phyloP scores from a whole-genome alignment of 768 basidiomycete genomes.

The Tylopilus sp. region DNA sequence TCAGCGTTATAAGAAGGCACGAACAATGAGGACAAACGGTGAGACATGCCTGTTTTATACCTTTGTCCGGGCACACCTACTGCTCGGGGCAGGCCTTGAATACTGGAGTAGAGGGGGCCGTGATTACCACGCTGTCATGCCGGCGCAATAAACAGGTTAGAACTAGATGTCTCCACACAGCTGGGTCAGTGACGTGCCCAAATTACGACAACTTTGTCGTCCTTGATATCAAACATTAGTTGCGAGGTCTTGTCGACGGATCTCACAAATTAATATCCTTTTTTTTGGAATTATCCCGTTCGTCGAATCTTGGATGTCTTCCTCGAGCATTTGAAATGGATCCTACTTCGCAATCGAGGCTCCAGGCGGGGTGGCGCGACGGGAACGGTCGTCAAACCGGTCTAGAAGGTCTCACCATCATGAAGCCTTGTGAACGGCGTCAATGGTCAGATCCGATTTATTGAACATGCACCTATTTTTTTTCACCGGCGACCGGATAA shows the following conservation, averaged over 20 bases:
- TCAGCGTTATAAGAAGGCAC: constrained; percentile 16
- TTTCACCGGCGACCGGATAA: constrained; percentile 1
- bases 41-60: constrained; percentile 29
- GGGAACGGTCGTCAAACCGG: constrained; percentile 16
- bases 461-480: constrained; percentile 4
- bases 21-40: constrained; percentile 16
- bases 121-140: constrained; percentile 5
- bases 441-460: constrained; percentile 22
- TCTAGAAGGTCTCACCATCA: not conserved
- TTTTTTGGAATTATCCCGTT: too few species aligned
- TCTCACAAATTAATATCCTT: too few species aligned
- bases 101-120: not conserved
- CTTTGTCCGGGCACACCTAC: constrained; percentile 7
- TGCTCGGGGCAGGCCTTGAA: not conserved
- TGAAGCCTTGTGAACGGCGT: not conserved
- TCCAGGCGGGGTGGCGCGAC: too few species aligned
- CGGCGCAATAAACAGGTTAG: too few species aligned
- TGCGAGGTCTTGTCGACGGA: too few species aligned
- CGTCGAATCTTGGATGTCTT: too few species aligned
- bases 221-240: too few species aligned
- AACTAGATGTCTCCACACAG: too few species aligned
- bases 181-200: too few species aligned
- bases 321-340: too few species aligned
- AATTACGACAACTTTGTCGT: too few species aligned
- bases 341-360: too few species aligned